Conservation (phyloP, 2,329 filamentous ascomycete genomes). For the Diaporthe sp. region DNA sequence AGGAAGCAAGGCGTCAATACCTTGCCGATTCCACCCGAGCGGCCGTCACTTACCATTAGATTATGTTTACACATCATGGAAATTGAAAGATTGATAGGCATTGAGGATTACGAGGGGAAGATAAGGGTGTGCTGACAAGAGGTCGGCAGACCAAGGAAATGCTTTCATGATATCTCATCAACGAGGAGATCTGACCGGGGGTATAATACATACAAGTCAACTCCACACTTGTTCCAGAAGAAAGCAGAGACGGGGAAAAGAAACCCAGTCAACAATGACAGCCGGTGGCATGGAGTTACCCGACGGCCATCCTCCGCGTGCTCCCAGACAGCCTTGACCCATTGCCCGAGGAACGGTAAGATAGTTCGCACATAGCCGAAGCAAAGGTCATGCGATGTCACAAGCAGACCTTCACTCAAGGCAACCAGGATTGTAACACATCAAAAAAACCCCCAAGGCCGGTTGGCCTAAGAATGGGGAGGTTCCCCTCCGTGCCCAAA, state of each 20-base stretch:
- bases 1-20: not conserved
- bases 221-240: constrained; percentile 5
- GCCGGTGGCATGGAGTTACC: not conserved
- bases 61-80: not conserved
- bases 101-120: not conserved
- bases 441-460: not conserved
- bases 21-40: not conserved
- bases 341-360: not conserved
- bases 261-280: not conserved
- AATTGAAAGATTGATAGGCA: not conserved
- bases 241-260: not conserved
- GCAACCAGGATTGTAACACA: not conserved
- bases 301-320: not conserved
- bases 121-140: not conserved
- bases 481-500: not conserved
- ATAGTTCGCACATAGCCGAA: not conserved
- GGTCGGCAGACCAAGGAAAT: not conserved
- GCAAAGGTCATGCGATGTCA: constrained; percentile 15
- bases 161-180: constrained; percentile 16
- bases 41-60: not conserved
- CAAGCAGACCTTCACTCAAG: constrained; percentile 1
- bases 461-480: not conserved
- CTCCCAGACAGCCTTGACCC: not conserved
- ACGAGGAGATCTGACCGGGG: constrained; percentile 21
- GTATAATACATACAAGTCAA: constrained; percentile 25